A percentile compares a stretch with the other conserved stretches of the same genome.
Conservation (phyloP, 2,329 filamentous ascomycete genomes). For the Calonectria ilicicola region DNA sequence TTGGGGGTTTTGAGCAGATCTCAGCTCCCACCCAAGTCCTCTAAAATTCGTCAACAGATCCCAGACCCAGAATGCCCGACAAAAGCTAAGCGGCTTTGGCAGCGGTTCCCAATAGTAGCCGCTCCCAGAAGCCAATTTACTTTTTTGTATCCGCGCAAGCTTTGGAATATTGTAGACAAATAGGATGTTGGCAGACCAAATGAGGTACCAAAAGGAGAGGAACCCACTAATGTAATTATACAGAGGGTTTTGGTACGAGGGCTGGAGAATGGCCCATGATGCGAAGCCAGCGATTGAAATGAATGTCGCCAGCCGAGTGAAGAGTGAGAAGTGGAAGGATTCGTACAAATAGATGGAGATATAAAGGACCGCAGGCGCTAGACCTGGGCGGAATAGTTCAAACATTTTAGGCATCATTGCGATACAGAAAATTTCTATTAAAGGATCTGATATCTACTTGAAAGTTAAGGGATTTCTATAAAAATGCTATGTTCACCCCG, state of each 20-base stretch:
- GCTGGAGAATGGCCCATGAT: neutral
- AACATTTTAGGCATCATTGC: neutral
- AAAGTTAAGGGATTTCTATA: neutral
- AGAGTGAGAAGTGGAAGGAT: neutral
- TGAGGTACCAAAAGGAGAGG: neutral
- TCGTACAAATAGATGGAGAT: neutral
- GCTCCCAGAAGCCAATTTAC: neutral
- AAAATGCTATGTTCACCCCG: neutral
- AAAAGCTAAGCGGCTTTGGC: neutral
- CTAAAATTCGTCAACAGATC: neutral
- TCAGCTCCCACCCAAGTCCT: neutral
- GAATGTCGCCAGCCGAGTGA: neutral
- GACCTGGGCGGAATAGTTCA: neutral
- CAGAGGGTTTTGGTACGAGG: neutral
- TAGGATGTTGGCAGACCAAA: neutral
- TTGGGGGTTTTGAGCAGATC: neutral
- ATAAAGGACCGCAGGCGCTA: neutral
- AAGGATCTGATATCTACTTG: too few relatives aligned
- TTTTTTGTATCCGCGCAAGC: neutral
- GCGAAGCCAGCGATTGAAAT: neutral
- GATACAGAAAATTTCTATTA: neutral
- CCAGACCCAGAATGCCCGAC: neutral
- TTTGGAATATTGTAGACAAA: neutral
- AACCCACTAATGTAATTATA: neutral
- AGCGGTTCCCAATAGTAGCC: neutral